Percentiles rank a stretch among this genome's conserved stretches.
Conservation (phyloP, 164 flowering plant genomes). For the Umbilicus rupestris region DNA sequence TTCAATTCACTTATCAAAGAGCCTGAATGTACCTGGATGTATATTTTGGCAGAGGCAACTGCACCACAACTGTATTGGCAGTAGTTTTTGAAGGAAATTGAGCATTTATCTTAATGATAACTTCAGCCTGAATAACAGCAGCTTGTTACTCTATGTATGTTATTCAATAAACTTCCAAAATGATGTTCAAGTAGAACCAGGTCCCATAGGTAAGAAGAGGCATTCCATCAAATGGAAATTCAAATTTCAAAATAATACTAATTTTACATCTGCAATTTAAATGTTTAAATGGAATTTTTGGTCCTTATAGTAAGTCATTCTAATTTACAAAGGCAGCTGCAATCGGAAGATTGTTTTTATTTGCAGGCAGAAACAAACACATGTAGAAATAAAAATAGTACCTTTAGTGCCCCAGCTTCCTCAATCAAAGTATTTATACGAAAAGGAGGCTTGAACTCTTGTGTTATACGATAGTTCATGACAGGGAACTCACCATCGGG, state of each 20-base stretch:
- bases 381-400: slow-evolving; percentile 11
- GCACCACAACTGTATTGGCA: slow-evolving; percentile 68
- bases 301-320: neutral
- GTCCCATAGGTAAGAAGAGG: neutral
- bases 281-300: neutral
- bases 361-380: neutral
- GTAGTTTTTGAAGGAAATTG: slow-evolving; percentile 70
- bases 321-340: neutral
- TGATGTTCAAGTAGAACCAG: neutral
- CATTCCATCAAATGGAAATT: neutral
- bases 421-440: slow-evolving; percentile 75
- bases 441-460: slow-evolving; percentile 94
- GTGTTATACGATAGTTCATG: slow-evolving; percentile 96
- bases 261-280: neutral
- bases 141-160: neutral
- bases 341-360: neutral
- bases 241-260: neutral
- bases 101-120: slow-evolving; percentile 70
- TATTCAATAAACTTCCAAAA: neutral
- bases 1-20: neutral
- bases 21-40: slow-evolving; percentile 51
- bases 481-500: slow-evolving; percentile 97
- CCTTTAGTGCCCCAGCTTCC: slow-evolving; percentile 85
- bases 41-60: slow-evolving; percentile 79
- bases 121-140: slow-evolving; percentile 66